Evolutionary conservation across 1,284 basidiomycete species (phyloP).

Genomic region (Moniliophthora roreri): DNA sequence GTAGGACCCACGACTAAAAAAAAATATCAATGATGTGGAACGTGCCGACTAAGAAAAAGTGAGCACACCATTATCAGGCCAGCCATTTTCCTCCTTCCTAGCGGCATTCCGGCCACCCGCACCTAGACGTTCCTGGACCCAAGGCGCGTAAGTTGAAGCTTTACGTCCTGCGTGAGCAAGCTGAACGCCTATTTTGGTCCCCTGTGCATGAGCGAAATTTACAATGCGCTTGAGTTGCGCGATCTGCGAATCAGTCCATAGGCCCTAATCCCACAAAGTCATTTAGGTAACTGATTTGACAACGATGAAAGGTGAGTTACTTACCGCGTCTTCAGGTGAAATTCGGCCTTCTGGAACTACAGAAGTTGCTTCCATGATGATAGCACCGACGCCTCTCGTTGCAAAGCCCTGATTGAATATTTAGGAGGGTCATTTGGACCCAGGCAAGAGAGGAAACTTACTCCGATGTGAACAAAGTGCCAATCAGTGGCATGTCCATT

Average conservation of each 20-base stretch:
- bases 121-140: constrained; percentile 43
- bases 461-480: constrained; percentile 77
- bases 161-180: constrained; percentile 80
- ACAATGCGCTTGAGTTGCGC: constrained; percentile 64
- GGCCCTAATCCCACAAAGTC: constrained; percentile 38
- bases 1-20: constrained; percentile 38
- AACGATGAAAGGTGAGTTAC: constrained; percentile 6
- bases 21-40: constrained; percentile 13
- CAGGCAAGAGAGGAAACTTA: constrained; percentile 26
- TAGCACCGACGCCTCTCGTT: constrained; percentile 59
- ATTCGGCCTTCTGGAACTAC: constrained; percentile 80
- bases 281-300: background rate
- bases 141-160: constrained; percentile 62
- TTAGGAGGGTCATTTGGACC: background rate
- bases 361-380: constrained; percentile 69
- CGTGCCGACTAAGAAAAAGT: constrained; percentile 11
- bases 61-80: constrained; percentile 52
- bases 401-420: constrained; percentile 44
- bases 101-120: constrained; percentile 30
- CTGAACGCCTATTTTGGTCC: constrained; percentile 69
- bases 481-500: constrained; percentile 75
- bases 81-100: constrained; percentile 50
- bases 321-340: constrained; percentile 61
- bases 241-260: constrained; percentile 76
- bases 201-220: constrained; percentile 64